A percentile compares a stretch with the other conserved stretches of the same genome.
These are phyloP conservation scores for Phaeoacremonium minimum DNA, from an alignment of 2,329 filamentous ascomycete genomes.

Conservation along the genomic window DNA sequence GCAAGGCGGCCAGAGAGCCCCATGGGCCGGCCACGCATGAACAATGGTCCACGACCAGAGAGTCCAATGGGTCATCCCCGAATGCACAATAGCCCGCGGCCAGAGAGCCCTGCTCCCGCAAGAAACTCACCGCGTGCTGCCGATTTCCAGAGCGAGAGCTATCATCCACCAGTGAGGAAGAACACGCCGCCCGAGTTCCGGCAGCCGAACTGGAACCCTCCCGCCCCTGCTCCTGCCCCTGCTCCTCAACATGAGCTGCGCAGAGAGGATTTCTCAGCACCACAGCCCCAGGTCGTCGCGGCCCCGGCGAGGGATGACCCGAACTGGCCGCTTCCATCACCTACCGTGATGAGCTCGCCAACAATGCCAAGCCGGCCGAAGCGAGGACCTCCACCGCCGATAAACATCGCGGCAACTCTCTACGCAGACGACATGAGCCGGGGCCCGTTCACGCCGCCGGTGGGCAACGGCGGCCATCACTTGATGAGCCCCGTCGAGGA, in stretches of 20 bases:
- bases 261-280: not conserved
- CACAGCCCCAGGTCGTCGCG: conserved; percentile 1
- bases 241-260: no score
- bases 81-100: no score
- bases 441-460: conserved; percentile 5
- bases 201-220: not conserved
- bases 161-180: no score
- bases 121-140: no score
- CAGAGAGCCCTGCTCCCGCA: no score
- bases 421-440: conserved; percentile 4
- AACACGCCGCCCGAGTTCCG: not conserved
- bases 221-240: no score
- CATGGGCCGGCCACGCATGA: no score
- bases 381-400: conserved; percentile 7
- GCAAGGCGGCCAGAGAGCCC: no score
- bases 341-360: conserved; percentile 1
- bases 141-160: no score
- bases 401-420: conserved; percentile 8
- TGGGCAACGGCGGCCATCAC: not conserved
- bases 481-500: not conserved
- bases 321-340: conserved; percentile 9
- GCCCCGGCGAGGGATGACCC: conserved; percentile 2
- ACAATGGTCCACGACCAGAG: no score
- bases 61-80: no score
- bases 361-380: not conserved